Evolutionary conservation across 345 rosid species (phyloP).

Genomic region (Citrus glauca): DNA sequence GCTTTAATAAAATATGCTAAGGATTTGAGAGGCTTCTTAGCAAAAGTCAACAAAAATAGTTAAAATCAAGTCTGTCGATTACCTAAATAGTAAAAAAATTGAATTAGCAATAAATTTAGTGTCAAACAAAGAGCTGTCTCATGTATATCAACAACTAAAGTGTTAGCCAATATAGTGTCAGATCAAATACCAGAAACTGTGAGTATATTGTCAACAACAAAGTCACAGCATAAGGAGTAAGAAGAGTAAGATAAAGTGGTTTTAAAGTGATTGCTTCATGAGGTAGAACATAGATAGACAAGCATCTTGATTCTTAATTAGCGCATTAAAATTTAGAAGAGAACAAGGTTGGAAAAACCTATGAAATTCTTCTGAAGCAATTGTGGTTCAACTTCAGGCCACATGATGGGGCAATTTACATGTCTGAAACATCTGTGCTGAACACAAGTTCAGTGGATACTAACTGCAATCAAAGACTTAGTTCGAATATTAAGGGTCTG

Average conservation of each 20-base stretch:
- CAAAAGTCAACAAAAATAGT: neutral
- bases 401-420: neutral
- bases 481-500: neutral
- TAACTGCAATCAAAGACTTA: neutral
- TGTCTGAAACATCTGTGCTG: neutral
- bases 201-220: neutral
- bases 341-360: neutral
- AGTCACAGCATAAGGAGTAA: neutral
- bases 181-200: too few species aligned
- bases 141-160: neutral
- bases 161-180: neutral
- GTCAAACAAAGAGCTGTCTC: neutral
- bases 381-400: neutral
- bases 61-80: neutral
- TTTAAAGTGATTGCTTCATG: neutral
- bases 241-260: neutral
- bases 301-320: neutral
- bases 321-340: neutral
- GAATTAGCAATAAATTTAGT: neutral
- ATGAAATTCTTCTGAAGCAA: neutral
- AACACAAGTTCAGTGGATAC: neutral
- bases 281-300: neutral
- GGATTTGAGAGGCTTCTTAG: neutral
- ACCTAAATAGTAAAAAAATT: neutral
- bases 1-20: neutral